Percentiles rank a stretch among this genome's conserved stretches.
Evolutionary conservation across 176 grass and related monocot species (phyloP).

Genomic region (Oryza brachyantha): DNA sequence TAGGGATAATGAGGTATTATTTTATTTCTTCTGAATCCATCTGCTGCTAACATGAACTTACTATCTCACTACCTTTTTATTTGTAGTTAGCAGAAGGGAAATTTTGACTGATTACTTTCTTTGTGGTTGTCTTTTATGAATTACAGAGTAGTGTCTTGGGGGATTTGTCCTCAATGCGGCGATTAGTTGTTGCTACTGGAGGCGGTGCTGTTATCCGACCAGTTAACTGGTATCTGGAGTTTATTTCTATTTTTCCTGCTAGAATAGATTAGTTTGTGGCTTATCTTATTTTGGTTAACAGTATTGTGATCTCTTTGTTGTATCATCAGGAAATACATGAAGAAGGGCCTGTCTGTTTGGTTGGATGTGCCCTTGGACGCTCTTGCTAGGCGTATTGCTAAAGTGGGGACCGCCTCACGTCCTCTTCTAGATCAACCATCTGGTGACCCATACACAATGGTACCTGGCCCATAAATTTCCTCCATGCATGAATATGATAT

Average conservation of each 20-base stretch:
- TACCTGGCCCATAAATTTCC: slow-evolving; percentile 24
- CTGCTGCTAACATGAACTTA: background rate
- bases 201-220: slow-evolving; percentile 95
- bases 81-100: background rate
- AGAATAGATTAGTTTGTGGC: background rate
- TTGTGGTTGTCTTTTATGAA: slow-evolving; percentile 16
- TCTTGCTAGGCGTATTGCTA: slow-evolving; percentile 87
- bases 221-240: slow-evolving; percentile 75
- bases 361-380: slow-evolving; percentile 96
- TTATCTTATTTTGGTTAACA: slow-evolving; percentile 1
- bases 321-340: slow-evolving; percentile 88
- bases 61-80: background rate
- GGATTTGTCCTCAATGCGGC: slow-evolving; percentile 82
- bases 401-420: slow-evolving; percentile 91
- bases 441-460: slow-evolving; percentile 93
- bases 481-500: background rate
- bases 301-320: slow-evolving; percentile 1
- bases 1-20: slow-evolving; percentile 81
- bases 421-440: slow-evolving; percentile 93
- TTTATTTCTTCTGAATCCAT: slow-evolving; percentile 1
- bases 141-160: slow-evolving; percentile 84
- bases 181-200: slow-evolving; percentile 94
- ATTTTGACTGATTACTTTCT: background rate
- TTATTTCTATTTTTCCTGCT: background rate
- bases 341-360: slow-evolving; percentile 85